These are phyloP conservation scores for Graphilbum sp. DNA, from an alignment of 2,329 filamentous ascomycete genomes.

Conservation along the genomic window DNA sequence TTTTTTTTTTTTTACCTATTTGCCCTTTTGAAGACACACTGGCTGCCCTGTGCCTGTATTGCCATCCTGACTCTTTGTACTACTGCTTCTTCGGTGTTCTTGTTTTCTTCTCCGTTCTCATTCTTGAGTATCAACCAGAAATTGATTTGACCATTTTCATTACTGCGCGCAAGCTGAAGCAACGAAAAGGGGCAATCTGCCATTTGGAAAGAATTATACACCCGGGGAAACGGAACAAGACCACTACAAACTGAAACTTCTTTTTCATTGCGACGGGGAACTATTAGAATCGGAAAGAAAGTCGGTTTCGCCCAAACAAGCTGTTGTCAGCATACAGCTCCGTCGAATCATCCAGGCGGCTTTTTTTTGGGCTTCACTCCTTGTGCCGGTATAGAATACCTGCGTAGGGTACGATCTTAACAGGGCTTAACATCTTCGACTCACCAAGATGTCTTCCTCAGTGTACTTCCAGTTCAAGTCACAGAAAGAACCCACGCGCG, in stretches of 20 bases:
- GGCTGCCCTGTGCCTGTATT: constrained; percentile 1
- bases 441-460: constrained; percentile 67
- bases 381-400: not conserved
- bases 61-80: constrained; percentile 5
- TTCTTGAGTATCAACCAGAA: constrained; percentile 9
- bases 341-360: no score
- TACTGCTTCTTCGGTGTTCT: constrained; percentile 1
- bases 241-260: no score
- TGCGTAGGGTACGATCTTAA: not conserved
- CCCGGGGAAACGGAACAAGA: no score
- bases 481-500: constrained; percentile 83
- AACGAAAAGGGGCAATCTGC: constrained; percentile 6
- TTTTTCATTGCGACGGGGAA: no score
- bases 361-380: not conserved
- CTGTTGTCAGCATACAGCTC: no score
- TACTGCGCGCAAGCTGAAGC: constrained; percentile 17
- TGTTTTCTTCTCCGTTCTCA: constrained; percentile 2
- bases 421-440: not conserved
- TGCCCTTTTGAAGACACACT: not conserved
- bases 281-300: constrained; percentile 4
- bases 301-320: not conserved
- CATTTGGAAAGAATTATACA: not conserved
- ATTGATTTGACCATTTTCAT: constrained; percentile 11
- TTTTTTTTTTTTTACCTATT: constrained; percentile 2
- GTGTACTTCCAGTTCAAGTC: constrained; percentile 99